Evolutionary conservation across 1,284 basidiomycete genomes (phyloP), one percentile per base, ranked within the genome.

Genomic region (Papiliotrema fonsecae): DNA sequence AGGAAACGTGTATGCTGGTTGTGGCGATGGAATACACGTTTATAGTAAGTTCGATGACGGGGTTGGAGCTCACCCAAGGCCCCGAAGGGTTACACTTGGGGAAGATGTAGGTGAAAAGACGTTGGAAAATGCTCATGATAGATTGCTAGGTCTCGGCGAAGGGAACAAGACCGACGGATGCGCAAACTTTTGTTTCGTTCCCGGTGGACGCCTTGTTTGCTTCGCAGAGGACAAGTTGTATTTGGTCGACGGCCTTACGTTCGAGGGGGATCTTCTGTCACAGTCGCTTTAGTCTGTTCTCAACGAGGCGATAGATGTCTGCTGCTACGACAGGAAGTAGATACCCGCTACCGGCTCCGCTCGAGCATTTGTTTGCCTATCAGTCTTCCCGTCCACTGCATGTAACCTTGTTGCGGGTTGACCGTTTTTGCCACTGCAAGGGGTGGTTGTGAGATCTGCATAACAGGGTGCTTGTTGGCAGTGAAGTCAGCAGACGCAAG

Each of bases 181-280:
- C 42, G 61, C 61, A 18, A 63, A 63, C 31, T 58, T 63, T 46
- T 63, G 61, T 38, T 63, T 63, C 44, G 44, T 55, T 6, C 57
- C 61, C 1, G 56, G 53, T 4, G 61, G 61, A 10, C 35, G 50
- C 16, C 18, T 63, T 24, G 50, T 61, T 0, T 60, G 61, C 42
- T 50, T 63, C 24, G 40, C 57, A 10, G 61, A 63, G 44, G 53
- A 59, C 40, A 28, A 42, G 32, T 45, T 61, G 2, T 61, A 55
- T 34, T 31, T 62, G 10, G 49, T 61, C 4, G 49, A 58, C 31
- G 56, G 60, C 18, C 34, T 49, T 11, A n/a, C 3, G 7, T 31
- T 45, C 21, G 43, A 45, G n/a, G 43, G 43, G 18, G 27, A 43
- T 32, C n/a, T n/a, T n/a, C n/a, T n/a, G n/a, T n/a, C n/a, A n/a